Base-by-base conservation (phyloP, 2,329 filamentous ascomycete genomes). In the Colletotrichum caudatum region DNA sequence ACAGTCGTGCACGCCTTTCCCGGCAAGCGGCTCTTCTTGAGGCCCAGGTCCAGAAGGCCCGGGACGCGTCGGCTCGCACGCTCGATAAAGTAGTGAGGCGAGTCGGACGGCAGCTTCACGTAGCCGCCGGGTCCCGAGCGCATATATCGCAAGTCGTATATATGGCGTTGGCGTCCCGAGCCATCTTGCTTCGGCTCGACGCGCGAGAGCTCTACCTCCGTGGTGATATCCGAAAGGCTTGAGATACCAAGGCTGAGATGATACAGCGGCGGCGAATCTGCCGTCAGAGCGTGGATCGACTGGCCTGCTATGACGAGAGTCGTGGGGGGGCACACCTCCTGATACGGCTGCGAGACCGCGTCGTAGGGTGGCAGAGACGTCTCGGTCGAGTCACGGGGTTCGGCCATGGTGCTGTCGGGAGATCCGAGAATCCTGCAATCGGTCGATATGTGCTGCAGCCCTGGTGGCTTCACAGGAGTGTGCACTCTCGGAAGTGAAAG, bases 141-240 rank as follows among this genome's bases (percentile, higher is more conserved):
- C 64, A 66, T 60, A 26, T 60, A 51, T 18, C 56, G 35, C 64
- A 66, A 20, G 46, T 66, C 64, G 26, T 66, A 66, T 5, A 66
- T 66, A 9, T 66, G 56, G 20, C 64, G 64, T 37, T 53, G 41
- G 18, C 56, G 56, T 33, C 23, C 44, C 46, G 64, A 39, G 29
- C 64, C 64, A 26, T 59, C 64, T 6, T 41, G 37, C 2, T 20
- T 66, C n/a, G 56, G 57, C 46, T 66, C 64, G 9, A 66, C 35
- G 12, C 56, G 56, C 16, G 35, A 66, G 12, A 66, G 41, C 46
- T 66, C 56, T 6, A 66, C 64, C n/a, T 66, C 54, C 23, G 56
- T 60, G 23, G 64, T 66, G 0, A 66, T 66, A 16, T 66, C 54
- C 18, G 56, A 60, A 20, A 66, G 64, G 11, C 26, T 37, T 33